Evolutionary conservation across 2,329 filamentous ascomycete genomes (phyloP), one percentile per base, ranked within the genome.

Genomic region (Trichoderma brevicompactum): DNA sequence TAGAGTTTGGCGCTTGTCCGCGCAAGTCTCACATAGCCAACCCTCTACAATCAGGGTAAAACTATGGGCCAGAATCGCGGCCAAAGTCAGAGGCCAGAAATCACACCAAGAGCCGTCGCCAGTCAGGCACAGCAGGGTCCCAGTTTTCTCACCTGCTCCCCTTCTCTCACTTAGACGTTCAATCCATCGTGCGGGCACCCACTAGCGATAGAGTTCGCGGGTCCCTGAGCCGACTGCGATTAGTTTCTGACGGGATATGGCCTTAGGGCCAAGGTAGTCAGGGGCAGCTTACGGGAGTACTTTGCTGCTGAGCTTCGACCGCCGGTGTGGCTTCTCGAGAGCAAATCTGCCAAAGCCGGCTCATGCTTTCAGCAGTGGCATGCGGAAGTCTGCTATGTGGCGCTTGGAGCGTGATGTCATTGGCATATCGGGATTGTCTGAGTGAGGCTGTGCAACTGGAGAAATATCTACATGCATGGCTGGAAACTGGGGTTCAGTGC

Each of bases 1-100:
- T 53, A 52, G 44, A 61, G 38, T 65, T 64, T 65, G 55, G 19
- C 54, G 46, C 63, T 52, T 58, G 44, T 32, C n/a, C 43, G 36
- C 54, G 54, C 53, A 58, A 23, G 64, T 65, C 56, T 65, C 46
- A 65, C 52, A 58, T 38, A 58, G 17, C 36, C 54, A 48, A n/a
- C 53, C 61, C 53, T 49, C 41, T 10, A 48, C 50, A 32, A 32
- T 55, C 32, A 64, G 61, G 61, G 50, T 28, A 48, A 49, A 49
- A 12, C 15, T 50, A 40, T 34, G 40, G 60, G 60, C 52, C 50
- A 43, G 23, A 17, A 5, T 44, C n/a, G 38, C 5, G 60, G 60
- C 52, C 50, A 43, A 15, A 17, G 3, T 44, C 23, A 38, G 7
- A 44, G 41, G 17, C 61, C 34, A 55, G 32, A 48, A 46, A 7